Conservation (phyloP, 2,329 filamentous ascomycete species). For the Aspergillus persii region DNA sequence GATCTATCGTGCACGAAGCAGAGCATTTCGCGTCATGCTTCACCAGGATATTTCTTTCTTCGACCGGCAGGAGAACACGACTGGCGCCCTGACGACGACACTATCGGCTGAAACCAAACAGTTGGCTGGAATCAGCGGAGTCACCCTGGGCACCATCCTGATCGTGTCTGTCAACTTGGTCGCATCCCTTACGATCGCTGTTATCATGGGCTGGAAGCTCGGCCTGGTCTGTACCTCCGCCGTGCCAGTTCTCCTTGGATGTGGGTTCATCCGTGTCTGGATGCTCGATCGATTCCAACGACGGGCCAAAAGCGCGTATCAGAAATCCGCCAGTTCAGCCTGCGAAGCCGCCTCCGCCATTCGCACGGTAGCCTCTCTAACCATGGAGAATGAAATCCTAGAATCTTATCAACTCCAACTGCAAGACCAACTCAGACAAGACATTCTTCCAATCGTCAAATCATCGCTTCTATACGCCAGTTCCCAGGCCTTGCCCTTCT, state of each 20-base stretch:
- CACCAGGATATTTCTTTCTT: constrained; percentile 31
- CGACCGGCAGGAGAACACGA: constrained; percentile 21
- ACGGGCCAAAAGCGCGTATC: constrained; percentile 45
- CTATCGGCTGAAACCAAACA: constrained; percentile 68
- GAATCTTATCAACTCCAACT: constrained; percentile 35
- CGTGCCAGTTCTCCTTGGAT: constrained; percentile 37
- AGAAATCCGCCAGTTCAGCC: constrained; percentile 49
- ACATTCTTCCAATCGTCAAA: constrained; percentile 19
- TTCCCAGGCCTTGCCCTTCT: constrained; percentile 29
- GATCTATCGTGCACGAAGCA: constrained; percentile 74
- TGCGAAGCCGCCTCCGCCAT: constrained; percentile 52
- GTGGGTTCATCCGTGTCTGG: constrained; percentile 43
- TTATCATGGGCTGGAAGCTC: constrained; percentile 77
- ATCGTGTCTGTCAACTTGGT: constrained; percentile 73
- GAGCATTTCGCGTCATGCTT: constrained; percentile 29
- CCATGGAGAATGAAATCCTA: constrained; percentile 46
- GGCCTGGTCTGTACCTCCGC: constrained; percentile 61
- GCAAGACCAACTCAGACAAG: constrained; percentile 18
- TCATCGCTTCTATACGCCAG: constrained; percentile 31
- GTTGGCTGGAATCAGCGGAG: constrained; percentile 60
- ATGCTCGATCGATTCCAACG: constrained; percentile 50
- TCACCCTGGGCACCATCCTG: constrained; percentile 76
- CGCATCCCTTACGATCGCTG: constrained; percentile 62
- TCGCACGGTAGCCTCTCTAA: constrained; percentile 50
- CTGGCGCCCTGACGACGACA: constrained; percentile 68